Evolutionary conservation across 495 filamentous ascomycete species (phyloP), one percentile per base, ranked within the genome.

Genomic region (Xylaria sp.): DNA sequence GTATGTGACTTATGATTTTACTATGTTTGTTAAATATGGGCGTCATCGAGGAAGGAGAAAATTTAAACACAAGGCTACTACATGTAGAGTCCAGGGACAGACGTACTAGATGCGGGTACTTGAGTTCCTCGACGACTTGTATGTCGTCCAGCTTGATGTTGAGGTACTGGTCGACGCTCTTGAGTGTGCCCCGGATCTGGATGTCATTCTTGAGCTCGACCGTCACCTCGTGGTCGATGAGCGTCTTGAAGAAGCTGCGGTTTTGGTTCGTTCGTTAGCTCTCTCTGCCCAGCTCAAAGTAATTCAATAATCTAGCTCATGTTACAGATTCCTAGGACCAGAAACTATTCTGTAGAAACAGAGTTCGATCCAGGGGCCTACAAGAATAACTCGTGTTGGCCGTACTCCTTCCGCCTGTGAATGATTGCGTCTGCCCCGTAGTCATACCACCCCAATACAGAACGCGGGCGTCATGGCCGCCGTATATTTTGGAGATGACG

Each of bases 161-260:
- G 73, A 99, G 90, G 82, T 94, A 99, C 81, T 98, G 97, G 81
- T 99, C 96, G 73, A 99, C 96, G 73, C 91, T 95, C 85, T 98
- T 98, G 72, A 99, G 88, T 26, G 90, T 95, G 70, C 96, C 96
- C 70, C 92, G 91, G 80, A 99, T 97, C 75, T 93, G 92, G 73
- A 99, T 95, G 82, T 99, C 96, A 82, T 99, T 99, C 85, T 99
- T 99, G 81, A 99, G 93, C 84, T 98, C 96, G 81, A 99, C 93
- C 48, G 94, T 98, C 66, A 90, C 88, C 84, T 95, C 91, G 79
- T 97, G 93, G 87, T 98, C 96, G 79, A 97, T 96, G 75, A 98
- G 93, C 68, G 96, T 98, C 83, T 98, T 98, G 90, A 99, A 99
- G 88, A 98, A 99, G 84, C 97, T 98, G 44, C 9, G 29, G 37